Base-by-base conservation (phyloP, 495 filamentous ascomycete genomes). In the Xylaria venustula region DNA sequence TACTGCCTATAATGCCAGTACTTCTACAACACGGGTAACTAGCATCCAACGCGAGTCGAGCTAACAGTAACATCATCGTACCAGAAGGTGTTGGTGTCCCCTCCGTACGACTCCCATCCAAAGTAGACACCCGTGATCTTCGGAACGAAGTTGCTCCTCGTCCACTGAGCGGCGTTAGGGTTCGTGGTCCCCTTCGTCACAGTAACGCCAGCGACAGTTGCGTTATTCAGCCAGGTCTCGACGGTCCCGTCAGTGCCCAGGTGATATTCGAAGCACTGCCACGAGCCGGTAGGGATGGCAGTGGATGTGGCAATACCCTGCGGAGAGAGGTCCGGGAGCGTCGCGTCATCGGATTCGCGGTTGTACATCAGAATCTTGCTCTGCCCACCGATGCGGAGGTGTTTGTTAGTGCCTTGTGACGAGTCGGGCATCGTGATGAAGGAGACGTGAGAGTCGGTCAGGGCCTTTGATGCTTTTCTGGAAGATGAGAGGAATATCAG, bases 371-470 rank as follows among this genome's bases (percentile, higher is more conserved):
- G 65, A 60, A 85, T 83, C 55, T 78, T 72, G 75, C 65, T 76
- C 67, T 85, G 83, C 25, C 83, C 83, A 54, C 80, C 81, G 60
- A 85, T 83, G 58, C 83, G 81, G 22, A 85, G 82, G 66, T 84
- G 79, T 73, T 85, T 83, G 23, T 81, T 78, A 46, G 61, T 64
- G 61, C 75, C 81, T 58, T 81, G 82, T 41, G 79, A 72, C 6
- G 77, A 75, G 71, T 85, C 83, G 12, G 82, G 78, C 83, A 85
- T 85, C 19, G 81, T 83, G 69, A 85, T 85, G 74, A 85, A 84
- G 67, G 77, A 77, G 61, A 85, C 81, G 71, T 85, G 83, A 25
- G 74, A 73, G 71, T 71, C 72, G 36, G 79, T 83, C 15, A 84
- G 68, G 57, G 83, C 79, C 59, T 76, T 81, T 46, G 72, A 71